Evolutionary conservation across 2,329 filamentous ascomycete species (phyloP).

Genomic region (Herpotrichia juniperi): DNA sequence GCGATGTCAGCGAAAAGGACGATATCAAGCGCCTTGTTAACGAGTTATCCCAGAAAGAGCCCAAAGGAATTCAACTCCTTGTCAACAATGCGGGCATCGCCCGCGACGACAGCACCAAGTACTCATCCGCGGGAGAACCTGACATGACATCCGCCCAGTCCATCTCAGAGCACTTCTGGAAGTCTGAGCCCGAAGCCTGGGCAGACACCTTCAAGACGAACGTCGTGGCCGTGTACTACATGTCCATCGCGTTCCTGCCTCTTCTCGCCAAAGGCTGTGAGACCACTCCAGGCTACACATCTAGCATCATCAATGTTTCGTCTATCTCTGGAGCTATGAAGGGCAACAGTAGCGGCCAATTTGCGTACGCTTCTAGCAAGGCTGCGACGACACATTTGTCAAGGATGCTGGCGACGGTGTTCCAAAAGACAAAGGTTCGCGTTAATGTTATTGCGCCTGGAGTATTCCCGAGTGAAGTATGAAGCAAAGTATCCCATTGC

Average conservation of each 20-base stretch:
- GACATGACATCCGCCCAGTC: constrained; percentile 55
- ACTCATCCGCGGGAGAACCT: constrained; percentile 55
- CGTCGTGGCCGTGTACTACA: constrained; percentile 58
- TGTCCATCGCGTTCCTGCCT: constrained; percentile 61
- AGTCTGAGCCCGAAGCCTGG: constrained; percentile 55
- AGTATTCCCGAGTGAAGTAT: constrained; percentile 48
- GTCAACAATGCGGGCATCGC: constrained; percentile 62
- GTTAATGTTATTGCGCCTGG: constrained; percentile 54
- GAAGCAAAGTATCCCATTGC: not conserved
- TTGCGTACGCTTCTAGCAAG: constrained; percentile 59
- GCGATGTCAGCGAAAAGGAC: constrained; percentile 59
- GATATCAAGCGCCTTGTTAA: constrained; percentile 51
- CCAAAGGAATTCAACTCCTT: constrained; percentile 60
- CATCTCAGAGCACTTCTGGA: constrained; percentile 58
- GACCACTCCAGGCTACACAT: constrained; percentile 55
- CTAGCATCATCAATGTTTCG: constrained; percentile 60
- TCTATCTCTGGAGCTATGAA: constrained; percentile 61
- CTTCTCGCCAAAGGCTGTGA: constrained; percentile 57
- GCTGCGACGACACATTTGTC: constrained; percentile 54
- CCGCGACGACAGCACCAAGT: constrained; percentile 58
- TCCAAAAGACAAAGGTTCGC: constrained; percentile 50
- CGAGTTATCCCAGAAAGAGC: constrained; percentile 53
- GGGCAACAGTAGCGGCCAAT: constrained; percentile 57
- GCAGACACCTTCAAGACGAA: constrained; percentile 60
- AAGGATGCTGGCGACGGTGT: constrained; percentile 54